Evolutionary conservation across 2,329 filamentous ascomycete species (phyloP).

Genomic region (Verticillium albo-atrum): DNA sequence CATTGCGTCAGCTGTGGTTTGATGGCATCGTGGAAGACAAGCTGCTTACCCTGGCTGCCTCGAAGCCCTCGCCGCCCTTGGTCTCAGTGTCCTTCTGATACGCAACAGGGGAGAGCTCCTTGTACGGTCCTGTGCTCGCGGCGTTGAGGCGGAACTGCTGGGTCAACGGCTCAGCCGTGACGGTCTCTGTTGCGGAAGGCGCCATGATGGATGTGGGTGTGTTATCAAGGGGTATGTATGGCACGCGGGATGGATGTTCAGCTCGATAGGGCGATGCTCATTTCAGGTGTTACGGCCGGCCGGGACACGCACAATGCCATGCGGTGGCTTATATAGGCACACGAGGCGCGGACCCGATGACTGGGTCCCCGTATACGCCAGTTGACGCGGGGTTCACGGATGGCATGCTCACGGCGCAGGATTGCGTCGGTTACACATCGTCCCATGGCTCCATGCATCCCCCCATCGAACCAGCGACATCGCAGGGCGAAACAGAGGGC

Average conservation of each 20-base stretch:
- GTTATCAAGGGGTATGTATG: background rate
- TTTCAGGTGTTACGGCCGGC: background rate
- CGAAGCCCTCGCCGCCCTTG: slow-evolving; percentile 14
- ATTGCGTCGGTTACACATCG: background rate
- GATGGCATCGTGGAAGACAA: background rate
- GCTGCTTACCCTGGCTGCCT: slow-evolving; percentile 12
- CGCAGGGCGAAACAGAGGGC: background rate
- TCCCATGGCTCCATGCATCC: no score
- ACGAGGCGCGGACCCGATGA: background rate
- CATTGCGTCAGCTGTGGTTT: background rate
- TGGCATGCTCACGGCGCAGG: background rate
- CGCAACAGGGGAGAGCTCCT: slow-evolving; percentile 19
- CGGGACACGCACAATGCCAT: background rate
- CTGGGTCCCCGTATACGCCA: background rate
- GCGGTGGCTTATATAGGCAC: background rate
- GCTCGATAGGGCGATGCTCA: background rate
- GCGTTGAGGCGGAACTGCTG: slow-evolving; percentile 28
- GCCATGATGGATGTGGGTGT: slow-evolving; percentile 20
- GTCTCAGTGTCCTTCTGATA: slow-evolving; percentile 22
- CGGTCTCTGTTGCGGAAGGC: slow-evolving; percentile 26
- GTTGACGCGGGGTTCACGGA: background rate
- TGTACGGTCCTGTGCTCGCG: slow-evolving; percentile 19
- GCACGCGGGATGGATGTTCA: background rate
- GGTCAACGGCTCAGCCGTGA: slow-evolving; percentile 16
- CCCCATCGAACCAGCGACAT: background rate